Conservation (phyloP, 345 rosid genomes). For the Arabidopsis thaliana region TAIR10.1 NC_003071.7:13729001-13729500, state of each 20-base stretch:
- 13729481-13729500: constrained; percentile 4
- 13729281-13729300: background rate
- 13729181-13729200: constrained; percentile 77
- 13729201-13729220: constrained; percentile 53
- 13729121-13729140: constrained; percentile 78
- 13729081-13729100: constrained; percentile 51
- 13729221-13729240: background rate
- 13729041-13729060: background rate
- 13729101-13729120: constrained; percentile 70
- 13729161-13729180: constrained; percentile 70
- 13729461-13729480: background rate
- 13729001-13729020: background rate
- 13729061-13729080: background rate
- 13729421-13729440: background rate
- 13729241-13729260: background rate
- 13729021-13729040: background rate
- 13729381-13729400: background rate
- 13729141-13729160: constrained; percentile 77
- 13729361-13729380: background rate
- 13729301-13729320: background rate
- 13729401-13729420: constrained; percentile 3
- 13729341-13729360: background rate
- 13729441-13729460: background rate
- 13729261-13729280: background rate
- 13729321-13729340: constrained; percentile 1